Evolutionary conservation across 2,329 filamentous ascomycete species (phyloP).

Genomic region (Aspergillus pseudonomiae): DNA sequence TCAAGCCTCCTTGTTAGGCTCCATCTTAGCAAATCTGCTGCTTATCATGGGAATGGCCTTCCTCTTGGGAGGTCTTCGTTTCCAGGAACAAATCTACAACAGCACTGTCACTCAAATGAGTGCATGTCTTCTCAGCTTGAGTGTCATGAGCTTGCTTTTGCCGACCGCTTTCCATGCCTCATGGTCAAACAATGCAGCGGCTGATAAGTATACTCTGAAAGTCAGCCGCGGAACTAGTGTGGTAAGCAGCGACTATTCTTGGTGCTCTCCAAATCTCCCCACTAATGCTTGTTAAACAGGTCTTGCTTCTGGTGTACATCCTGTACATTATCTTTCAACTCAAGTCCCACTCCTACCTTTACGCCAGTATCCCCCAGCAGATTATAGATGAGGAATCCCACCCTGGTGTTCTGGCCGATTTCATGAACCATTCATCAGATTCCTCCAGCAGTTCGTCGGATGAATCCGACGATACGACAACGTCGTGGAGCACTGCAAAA

Average conservation of each 20-base stretch:
- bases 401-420: constrained; percentile 79
- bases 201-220: constrained; percentile 73
- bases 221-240: constrained; percentile 90
- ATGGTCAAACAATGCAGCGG: constrained; percentile 64
- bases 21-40: constrained; percentile 84
- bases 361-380: constrained; percentile 87
- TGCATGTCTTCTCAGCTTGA: constrained; percentile 85
- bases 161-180: constrained; percentile 94
- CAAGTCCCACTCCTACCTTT: constrained; percentile 89
- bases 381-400: constrained; percentile 90
- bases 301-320: constrained; percentile 78
- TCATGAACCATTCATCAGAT: constrained; percentile 65
- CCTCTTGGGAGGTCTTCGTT: constrained; percentile 81
- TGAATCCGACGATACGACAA: constrained; percentile 69
- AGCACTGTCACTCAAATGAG: constrained; percentile 96
- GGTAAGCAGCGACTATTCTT: constrained; percentile 53
- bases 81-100: constrained; percentile 92
- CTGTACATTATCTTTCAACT: constrained; percentile 88
- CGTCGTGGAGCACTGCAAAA: constrained; percentile 73
- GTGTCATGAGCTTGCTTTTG: constrained; percentile 83
- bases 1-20: constrained; percentile 85
- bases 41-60: constrained; percentile 93
- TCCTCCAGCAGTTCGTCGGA: constrained; percentile 54
- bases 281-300: constrained; percentile 41
- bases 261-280: background rate